These are phyloP conservation scores for Amoebophrya sp. DNA, from an alignment of 169 alveolate species.

Conservation along the genomic window DNA sequence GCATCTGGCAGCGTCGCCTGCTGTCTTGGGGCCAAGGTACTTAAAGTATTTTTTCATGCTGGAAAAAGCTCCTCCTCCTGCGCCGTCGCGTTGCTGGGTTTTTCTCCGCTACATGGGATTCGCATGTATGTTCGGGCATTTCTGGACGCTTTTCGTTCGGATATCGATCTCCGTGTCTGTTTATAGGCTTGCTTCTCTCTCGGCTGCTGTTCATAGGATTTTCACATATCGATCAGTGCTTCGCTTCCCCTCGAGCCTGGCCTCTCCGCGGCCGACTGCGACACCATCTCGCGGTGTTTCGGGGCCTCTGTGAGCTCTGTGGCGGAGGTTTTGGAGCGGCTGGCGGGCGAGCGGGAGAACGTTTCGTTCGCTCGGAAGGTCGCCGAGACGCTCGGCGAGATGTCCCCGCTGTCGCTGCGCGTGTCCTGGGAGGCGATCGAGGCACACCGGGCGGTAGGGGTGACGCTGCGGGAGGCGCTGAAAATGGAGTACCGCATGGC, in stretches of 20 bases:
- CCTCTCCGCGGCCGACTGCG: not conserved
- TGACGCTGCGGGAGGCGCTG: not conserved
- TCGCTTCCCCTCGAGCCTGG: not conserved
- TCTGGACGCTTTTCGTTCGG: not conserved
- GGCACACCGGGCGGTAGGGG: not conserved
- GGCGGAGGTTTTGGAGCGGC: not conserved
- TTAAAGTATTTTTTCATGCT: not conserved
- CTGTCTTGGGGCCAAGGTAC: not conserved
- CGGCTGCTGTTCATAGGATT: not conserved
- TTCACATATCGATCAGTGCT: not conserved
- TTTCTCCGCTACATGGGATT: too few species aligned
- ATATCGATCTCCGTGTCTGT: not conserved
- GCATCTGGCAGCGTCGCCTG: not conserved
- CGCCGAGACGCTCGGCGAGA: not conserved
- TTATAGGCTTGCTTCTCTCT: not conserved
- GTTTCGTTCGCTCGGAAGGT: not conserved
- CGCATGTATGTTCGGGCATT: too few species aligned
- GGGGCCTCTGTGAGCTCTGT: not conserved
- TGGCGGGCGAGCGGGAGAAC: not conserved
- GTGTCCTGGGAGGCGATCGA: not conserved
- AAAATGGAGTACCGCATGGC: not conserved
- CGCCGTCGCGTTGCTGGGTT: too few species aligned
- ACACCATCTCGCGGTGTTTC: not conserved
- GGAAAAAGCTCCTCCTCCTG: too few species aligned
- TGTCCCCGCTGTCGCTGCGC: not conserved